Conservation (phyloP, 2,329 filamentous ascomycete genomes). For the Epicoccum nigrum region DNA sequence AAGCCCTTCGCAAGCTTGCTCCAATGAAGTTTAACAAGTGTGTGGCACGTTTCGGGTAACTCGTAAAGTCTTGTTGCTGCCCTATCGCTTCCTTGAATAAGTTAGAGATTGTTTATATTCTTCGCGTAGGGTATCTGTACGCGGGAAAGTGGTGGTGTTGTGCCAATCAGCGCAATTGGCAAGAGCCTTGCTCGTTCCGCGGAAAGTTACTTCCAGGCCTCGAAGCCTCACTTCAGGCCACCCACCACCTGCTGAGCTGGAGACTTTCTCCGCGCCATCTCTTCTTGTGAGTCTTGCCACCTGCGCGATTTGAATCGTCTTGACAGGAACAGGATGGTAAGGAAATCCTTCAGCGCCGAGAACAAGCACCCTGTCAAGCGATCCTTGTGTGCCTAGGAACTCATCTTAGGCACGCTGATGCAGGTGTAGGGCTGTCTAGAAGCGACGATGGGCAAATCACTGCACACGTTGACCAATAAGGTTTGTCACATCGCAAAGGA, state of each 20-base stretch:
- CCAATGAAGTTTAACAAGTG: no score
- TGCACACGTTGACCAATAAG: constrained; percentile 10
- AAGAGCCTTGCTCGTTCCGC: constrained; percentile 7
- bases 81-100: background rate
- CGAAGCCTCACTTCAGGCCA: constrained; percentile 15
- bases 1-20: no score
- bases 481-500: background rate
- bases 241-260: background rate
- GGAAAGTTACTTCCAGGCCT: background rate
- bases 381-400: background rate
- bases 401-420: constrained; percentile 7
- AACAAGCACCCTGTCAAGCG: constrained; percentile 4
- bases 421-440: constrained; percentile 4
- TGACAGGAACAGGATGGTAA: constrained; percentile 9
- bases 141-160: background rate
- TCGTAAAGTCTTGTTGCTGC: background rate
- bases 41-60: background rate
- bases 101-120: background rate
- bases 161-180: constrained; percentile 7
- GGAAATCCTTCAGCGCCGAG: no score
- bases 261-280: constrained; percentile 7
- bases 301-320: constrained; percentile 7
- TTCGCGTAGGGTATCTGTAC: background rate
- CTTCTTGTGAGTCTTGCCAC: constrained; percentile 1
- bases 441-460: constrained; percentile 3